phyloP scores from a whole-genome alignment of 345 rosid species.

The Citrus reticulata region DNA sequence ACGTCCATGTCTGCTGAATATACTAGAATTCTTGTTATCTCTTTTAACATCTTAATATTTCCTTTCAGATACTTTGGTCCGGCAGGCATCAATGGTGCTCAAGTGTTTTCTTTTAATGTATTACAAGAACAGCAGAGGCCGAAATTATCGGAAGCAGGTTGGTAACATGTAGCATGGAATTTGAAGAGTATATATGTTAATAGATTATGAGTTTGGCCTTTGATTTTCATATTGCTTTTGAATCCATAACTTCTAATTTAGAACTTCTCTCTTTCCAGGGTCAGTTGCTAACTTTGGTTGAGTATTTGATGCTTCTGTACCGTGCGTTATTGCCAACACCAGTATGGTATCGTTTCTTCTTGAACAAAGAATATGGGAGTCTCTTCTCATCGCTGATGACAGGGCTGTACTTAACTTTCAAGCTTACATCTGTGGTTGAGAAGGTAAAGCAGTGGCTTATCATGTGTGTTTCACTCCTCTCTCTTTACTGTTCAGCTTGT shows the following conservation, averaged over 20 bases:
- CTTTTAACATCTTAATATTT: conserved; percentile 1
- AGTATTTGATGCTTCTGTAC: conserved; percentile 65
- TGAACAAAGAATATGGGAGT: conserved; percentile 83
- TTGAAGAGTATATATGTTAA: background rate
- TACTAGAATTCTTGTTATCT: conserved; percentile 8
- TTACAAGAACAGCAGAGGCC: conserved; percentile 93
- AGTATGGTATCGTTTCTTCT: conserved; percentile 88
- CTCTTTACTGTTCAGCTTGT: background rate
- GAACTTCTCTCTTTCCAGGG: conserved; percentile 40
- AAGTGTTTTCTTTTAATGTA: conserved; percentile 86
- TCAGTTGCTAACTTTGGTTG: conserved; percentile 73
- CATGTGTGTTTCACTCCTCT: background rate
- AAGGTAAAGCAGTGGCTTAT: conserved; percentile 41
- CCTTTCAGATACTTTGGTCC: conserved; percentile 79
- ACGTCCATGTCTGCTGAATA: background rate
- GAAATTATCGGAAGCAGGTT: conserved; percentile 95
- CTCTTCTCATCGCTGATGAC: conserved; percentile 84
- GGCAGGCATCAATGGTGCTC: conserved; percentile 87
- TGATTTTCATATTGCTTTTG: background rate
- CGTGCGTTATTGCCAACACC: conserved; percentile 81
- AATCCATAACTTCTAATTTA: conserved; percentile 3
- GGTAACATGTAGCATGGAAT: background rate
- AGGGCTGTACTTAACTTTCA: conserved; percentile 71
- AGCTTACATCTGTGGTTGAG: conserved; percentile 77
- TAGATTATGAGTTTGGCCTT: background rate